phyloP scores from a whole-genome alignment of 495 filamentous ascomycete species.

The Opeltia flavorubescens region DNA sequence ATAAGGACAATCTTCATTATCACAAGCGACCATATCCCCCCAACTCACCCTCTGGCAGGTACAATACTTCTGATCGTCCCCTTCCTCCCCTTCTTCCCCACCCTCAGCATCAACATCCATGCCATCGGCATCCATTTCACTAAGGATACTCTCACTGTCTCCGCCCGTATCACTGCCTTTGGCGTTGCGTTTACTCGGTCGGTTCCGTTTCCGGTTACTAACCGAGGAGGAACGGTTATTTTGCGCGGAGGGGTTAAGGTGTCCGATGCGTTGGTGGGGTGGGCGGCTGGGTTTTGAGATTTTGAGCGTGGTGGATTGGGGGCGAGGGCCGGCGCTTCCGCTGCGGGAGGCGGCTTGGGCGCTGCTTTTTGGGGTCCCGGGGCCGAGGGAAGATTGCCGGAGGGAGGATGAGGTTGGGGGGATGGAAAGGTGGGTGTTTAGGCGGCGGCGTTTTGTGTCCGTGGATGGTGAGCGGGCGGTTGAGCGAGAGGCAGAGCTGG shows the following conservation, averaged over 20 bases:
- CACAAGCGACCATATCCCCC: conserved; percentile 97
- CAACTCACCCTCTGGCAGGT: conserved; percentile 83
- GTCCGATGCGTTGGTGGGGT: conserved; percentile 47
- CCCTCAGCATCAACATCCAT: conserved; percentile 43
- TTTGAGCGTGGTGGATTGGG: conserved; percentile 5
- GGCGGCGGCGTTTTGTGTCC: conserved; percentile 62
- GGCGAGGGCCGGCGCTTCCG: conserved; percentile 11
- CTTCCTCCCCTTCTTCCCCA: conserved; percentile 71
- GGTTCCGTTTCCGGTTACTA: neutral
- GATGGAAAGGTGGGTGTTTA: conserved; percentile 49
- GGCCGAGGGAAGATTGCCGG: conserved; percentile 69
- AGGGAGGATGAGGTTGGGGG: conserved; percentile 59
- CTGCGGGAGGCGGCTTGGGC: conserved; percentile 8
- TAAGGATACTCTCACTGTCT: conserved; percentile 18
- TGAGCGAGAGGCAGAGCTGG: conserved; percentile 1
- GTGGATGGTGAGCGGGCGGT: conserved; percentile 65
- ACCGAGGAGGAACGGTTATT: neutral
- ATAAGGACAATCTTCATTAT: conserved; percentile 80
- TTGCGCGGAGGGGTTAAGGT: conserved; percentile 24
- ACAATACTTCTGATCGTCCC: conserved; percentile 82
- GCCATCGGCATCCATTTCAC: conserved; percentile 27
- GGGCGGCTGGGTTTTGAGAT: conserved; percentile 44
- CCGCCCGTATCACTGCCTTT: neutral
- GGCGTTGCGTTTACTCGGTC: neutral
- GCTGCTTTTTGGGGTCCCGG: conserved; percentile 70